Base-by-base conservation (phyloP, 2,329 filamentous ascomycete species). In the Emergomyces pasteurianus region DNA sequence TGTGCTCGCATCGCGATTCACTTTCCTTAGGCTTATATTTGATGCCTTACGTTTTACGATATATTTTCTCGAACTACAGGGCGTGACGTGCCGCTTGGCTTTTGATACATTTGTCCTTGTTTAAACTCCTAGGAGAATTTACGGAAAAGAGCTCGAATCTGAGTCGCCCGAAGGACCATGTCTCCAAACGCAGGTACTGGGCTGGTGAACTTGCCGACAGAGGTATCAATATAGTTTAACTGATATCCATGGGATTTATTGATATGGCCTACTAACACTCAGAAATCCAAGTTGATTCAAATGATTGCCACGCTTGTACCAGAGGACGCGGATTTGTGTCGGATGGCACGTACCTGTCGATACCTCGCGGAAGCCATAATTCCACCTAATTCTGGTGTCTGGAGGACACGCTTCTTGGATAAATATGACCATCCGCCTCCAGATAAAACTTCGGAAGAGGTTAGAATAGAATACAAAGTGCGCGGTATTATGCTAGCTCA, bases 381-480 rank as follows among this genome's bases (percentile, higher is more conserved):
- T 8, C 67, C 68, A 0, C 50, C 65, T 1, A 58, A 69, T 2
- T 73, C 73, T 0, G 64, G 65, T 0, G 63, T 76, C 31, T 78
- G 74, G 75, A 64, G 70, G 23, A 36, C 54, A 38, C 65, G 71
- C 2, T 77, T 76, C 61, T 55, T 65, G 8, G 65, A 67, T 4
- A 58, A 63, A 36, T 77, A 74, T 57, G 74, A 77, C 53, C 58
- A 69, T 14, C 68, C 68, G 1, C 46, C 56, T 0, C 28, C 42
- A 1, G 61, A 68, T 14, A 63, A 61, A 43, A 47, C 57, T 8
- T 65, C 67, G 2, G 42, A 55, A 1, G 67, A 73, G 26, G 65
- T 75, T 31, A 68, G 66, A 34, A 34, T 60, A 0, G 74, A 75
- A 43, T 76, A 77, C 60, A 64, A 73, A 56, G 66, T 67, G 34